These are phyloP conservation scores for Diutina mesorugosa DNA, from an alignment of 1,139 yeast genomes.

Conservation along the genomic window DNA sequence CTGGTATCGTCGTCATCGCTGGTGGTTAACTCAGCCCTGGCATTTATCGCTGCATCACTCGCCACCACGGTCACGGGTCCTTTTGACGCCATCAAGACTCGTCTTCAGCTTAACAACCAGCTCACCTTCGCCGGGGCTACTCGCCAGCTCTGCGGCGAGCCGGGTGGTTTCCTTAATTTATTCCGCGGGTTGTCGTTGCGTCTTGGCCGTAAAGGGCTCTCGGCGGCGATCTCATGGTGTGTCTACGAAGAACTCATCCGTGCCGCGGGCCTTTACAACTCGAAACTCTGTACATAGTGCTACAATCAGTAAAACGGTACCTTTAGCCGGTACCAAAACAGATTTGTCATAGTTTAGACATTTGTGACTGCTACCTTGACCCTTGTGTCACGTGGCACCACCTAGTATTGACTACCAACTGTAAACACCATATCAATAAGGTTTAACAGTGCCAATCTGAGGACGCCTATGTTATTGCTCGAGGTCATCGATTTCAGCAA, in stretches of 20 bases:
- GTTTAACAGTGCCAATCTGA: too few species aligned
- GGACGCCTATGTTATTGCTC: too few species aligned
- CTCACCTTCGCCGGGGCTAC: constrained; percentile 14
- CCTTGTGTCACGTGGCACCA: too few species aligned
- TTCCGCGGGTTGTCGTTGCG: constrained; percentile 80
- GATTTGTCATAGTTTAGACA: too few species aligned
- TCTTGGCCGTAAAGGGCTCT: constrained; percentile 71
- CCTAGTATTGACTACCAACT: too few species aligned
- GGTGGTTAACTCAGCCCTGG: constrained; percentile 45
- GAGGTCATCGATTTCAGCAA: not conserved
- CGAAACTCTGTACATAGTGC: not conserved
- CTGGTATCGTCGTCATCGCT: constrained; percentile 5
- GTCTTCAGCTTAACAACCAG: constrained; percentile 50
- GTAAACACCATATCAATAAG: too few species aligned
- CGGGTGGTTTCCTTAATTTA: constrained; percentile 47
- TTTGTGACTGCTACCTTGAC: too few species aligned
- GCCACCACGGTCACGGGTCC: constrained; percentile 91
- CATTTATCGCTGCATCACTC: constrained; percentile 59
- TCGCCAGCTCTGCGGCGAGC: constrained; percentile 27
- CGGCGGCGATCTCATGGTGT: constrained; percentile 97
- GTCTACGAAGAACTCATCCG: constrained; percentile 74
- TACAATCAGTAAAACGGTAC: too few species aligned
- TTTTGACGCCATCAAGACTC: constrained; percentile 85
- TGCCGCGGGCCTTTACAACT: not conserved
- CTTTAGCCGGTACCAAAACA: too few species aligned